Conservation (phyloP, 331 rosid species). For the Rhamnella rubrinervis region DNA sequence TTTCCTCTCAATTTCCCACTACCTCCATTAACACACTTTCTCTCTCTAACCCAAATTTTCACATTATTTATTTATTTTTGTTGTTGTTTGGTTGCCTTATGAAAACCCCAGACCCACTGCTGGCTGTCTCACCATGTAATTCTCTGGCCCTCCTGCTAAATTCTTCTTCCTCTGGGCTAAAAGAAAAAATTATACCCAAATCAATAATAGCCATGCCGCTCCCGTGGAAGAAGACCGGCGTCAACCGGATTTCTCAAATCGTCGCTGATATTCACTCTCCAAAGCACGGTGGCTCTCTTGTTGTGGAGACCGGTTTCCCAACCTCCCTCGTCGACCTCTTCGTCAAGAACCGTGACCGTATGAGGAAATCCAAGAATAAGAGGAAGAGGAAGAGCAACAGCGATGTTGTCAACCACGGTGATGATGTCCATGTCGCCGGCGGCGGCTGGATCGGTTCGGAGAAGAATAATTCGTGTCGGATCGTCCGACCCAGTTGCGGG, state of each 20-base stretch:
- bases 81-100: not conserved
- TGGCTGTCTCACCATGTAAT: too few relatives aligned
- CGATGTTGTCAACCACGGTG: not conserved
- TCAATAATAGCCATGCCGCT: conserved; percentile 47
- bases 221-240: conserved; percentile 71
- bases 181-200: too few relatives aligned
- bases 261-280: conserved; percentile 85
- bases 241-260: conserved; percentile 57
- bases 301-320: conserved; percentile 90
- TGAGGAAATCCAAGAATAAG: conserved; percentile 32
- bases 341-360: conserved; percentile 69
- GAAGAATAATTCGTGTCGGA: not conserved
- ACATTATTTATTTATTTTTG: not conserved
- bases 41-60: not conserved
- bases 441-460: not conserved
- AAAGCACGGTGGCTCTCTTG: conserved; percentile 60
- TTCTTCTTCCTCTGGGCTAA: too few relatives aligned
- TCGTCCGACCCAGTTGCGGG: conserved; percentile 10
- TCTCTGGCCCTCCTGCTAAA: too few relatives aligned
- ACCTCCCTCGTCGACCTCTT: conserved; percentile 89
- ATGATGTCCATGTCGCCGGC: not conserved
- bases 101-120: too few relatives aligned
- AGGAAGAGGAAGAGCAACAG: conserved; percentile 8
- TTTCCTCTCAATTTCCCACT: conserved; percentile 16
- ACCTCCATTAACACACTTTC: not conserved